Conservation (phyloP, 2,329 filamentous ascomycete genomes). For the Plenodomus tracheiphilus region DNA sequence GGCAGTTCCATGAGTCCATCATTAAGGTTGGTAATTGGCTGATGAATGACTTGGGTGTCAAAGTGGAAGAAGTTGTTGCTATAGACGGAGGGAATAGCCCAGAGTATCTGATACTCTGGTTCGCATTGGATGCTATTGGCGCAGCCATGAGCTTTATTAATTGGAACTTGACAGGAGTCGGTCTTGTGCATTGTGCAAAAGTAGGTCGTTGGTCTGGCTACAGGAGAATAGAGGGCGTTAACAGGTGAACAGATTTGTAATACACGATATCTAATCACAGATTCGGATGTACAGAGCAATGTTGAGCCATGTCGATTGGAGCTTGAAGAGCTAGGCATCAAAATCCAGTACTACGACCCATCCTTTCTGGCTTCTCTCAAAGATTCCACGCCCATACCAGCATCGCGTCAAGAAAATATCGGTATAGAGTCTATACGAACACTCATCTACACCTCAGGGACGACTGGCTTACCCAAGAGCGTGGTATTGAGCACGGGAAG, state of each 20-base stretch:
- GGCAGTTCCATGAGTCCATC: conserved; percentile 35
- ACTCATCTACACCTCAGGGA: conserved; percentile 44
- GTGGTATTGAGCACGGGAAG: conserved; percentile 33
- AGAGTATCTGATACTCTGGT: conserved; percentile 45
- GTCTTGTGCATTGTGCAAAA: conserved; percentile 42
- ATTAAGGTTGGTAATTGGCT: conserved; percentile 41
- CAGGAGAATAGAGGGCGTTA: conserved; percentile 35
- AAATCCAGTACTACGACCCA: conserved; percentile 37
- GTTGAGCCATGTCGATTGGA: conserved; percentile 32
- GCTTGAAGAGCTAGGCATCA: conserved; percentile 24
- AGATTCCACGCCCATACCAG: conserved; percentile 26
- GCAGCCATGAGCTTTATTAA: conserved; percentile 40
- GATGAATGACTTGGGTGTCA: conserved; percentile 39
- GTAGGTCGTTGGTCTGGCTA: conserved; percentile 37
- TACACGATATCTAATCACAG: conserved; percentile 50
- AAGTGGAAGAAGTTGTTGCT: conserved; percentile 39
- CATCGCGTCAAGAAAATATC: conserved; percentile 25
- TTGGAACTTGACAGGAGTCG: conserved; percentile 41
- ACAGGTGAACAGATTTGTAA: conserved; percentile 56
- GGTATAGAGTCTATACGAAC: conserved; percentile 30
- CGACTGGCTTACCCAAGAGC: conserved; percentile 41
- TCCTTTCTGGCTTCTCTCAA: conserved; percentile 26
- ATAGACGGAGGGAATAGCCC: conserved; percentile 41
- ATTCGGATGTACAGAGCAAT: conserved; percentile 55
- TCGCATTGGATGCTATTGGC: conserved; percentile 42